These are phyloP conservation scores for Actinomucor elegans DNA, from an alignment of 371 early-diverging fungal genomes.

Conservation along the genomic window DNA sequence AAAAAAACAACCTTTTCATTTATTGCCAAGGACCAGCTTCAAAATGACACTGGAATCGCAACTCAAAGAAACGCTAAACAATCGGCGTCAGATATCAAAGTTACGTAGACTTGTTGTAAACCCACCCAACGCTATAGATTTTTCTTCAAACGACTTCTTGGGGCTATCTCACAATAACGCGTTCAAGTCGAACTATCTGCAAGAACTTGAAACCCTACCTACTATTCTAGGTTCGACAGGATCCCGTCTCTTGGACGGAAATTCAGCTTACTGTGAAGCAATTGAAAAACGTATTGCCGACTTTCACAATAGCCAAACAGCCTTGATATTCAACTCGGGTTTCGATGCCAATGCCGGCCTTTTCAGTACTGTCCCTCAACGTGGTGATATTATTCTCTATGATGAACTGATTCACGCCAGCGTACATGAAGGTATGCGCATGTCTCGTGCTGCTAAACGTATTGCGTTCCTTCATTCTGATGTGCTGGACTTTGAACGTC, in stretches of 20 bases:
- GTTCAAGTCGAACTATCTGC: conserved; percentile 44
- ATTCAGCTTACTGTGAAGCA: conserved; percentile 58
- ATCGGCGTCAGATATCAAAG: conserved; percentile 43
- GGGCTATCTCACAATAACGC: conserved; percentile 58
- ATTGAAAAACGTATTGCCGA: conserved; percentile 64
- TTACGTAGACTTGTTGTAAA: conserved; percentile 45
- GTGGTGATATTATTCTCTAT: conserved; percentile 65
- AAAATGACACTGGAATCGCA: conserved; percentile 13
- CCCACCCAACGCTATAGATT: conserved; percentile 53
- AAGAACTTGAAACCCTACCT: conserved; percentile 39
- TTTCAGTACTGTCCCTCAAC: conserved; percentile 67
- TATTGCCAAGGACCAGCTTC: not conserved
- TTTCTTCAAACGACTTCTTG: conserved; percentile 84
- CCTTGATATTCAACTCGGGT: conserved; percentile 81
- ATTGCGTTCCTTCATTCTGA: conserved; percentile 70
- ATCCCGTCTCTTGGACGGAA: conserved; percentile 76
- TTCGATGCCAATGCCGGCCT: conserved; percentile 81
- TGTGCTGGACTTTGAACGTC: conserved; percentile 57
- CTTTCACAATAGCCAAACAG: conserved; percentile 64
- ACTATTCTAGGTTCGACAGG: conserved; percentile 74
- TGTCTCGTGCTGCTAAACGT: conserved; percentile 53
- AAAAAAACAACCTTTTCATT: not conserved
- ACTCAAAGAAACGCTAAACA: conserved; percentile 23
- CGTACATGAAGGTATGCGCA: conserved; percentile 78
- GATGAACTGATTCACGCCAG: conserved; percentile 82